Base-by-base conservation (phyloP, 1,284 basidiomycete genomes). In the Exsudoporus floridanus region DNA sequence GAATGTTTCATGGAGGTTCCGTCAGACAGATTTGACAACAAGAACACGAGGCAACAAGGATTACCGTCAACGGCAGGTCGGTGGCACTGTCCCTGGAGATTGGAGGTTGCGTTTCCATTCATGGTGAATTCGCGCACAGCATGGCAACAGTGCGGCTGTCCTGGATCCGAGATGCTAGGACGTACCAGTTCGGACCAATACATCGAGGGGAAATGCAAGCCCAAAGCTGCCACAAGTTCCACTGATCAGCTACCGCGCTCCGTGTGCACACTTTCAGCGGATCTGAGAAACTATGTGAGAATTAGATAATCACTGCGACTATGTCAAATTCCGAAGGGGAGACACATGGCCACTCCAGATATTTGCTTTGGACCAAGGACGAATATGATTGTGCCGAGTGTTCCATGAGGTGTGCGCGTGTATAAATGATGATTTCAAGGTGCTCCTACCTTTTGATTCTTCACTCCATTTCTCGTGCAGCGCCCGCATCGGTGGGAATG, bases 31-130 rank as follows among this genome's bases (percentile, higher is more conserved):
- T 52, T 53, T 52, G 48, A 54, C 53, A 47, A 35, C 25, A 50
- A 19, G 13, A 70, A 70, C 69, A 70, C 54, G 69, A 70, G 67
- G 64, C 54, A 49, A 18, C 18, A 48, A 53, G 41, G 43, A 50
- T 41, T 53, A 25, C 49, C 40, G 36, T 46, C 45, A 8, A 45
- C 27, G 33, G 52, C 42, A 46, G 44, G 52, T 52, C 14, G 23
- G 42, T 50, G 50, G 41, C 39, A 50, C 18, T 18, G 55, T 34
- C 28, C 48, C 36, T 44, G 45, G 35, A 35, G 7, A 10, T 14
- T 47, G 44, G 27, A 34, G 9, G 28, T 30, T 18, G 28, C 2
- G 39, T 49, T 51, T 25, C 60, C 42, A 52, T 57, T 28, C 36
- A 46, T n/a, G 50, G 38, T 41, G 39, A 23, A 23, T 30, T 36